Conservation (phyloP, 2,329 filamentous ascomycete genomes). For the Neoarthrinium moseri region DNA sequence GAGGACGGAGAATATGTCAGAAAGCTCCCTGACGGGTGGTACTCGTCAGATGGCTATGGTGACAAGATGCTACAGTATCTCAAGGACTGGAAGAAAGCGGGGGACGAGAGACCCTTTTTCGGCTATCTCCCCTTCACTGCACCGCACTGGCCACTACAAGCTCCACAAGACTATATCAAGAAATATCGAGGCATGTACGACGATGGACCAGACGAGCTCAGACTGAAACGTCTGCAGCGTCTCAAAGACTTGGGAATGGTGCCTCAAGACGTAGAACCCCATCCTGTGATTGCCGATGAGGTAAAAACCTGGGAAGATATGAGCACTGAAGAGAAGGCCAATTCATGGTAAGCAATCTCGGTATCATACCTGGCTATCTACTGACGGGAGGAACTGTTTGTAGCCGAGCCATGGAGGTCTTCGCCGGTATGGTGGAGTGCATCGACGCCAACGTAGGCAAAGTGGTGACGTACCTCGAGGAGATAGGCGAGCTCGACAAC, state of each 20-base stretch:
- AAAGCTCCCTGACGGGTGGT: constrained; percentile 38
- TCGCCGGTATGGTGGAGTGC: constrained; percentile 62
- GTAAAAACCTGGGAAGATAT: constrained; percentile 47
- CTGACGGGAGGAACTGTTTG: no score
- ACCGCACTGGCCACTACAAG: constrained; percentile 53
- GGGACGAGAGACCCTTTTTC: constrained; percentile 41
- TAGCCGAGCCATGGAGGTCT: constrained; percentile 56
- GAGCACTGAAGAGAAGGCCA: constrained; percentile 41
- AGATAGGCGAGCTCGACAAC: constrained; percentile 59
- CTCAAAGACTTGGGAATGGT: constrained; percentile 56
- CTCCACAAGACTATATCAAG: constrained; percentile 41
- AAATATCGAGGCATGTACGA: constrained; percentile 50
- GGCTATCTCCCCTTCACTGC: constrained; percentile 47
- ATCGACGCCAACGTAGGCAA: constrained; percentile 62
- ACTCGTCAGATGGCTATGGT: constrained; percentile 52
- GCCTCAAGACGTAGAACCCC: constrained; percentile 45
- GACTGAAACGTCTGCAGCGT: constrained; percentile 37
- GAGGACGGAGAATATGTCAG: constrained; percentile 36
- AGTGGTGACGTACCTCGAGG: constrained; percentile 53
- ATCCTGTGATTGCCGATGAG: constrained; percentile 48
- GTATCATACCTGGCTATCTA: no score
- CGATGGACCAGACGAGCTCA: constrained; percentile 45
- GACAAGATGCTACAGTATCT: constrained; percentile 52
- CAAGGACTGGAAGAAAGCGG: constrained; percentile 39
- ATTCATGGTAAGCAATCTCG: constrained; percentile 46